Evolutionary conservation across 148 eudicot genomes (phyloP), one percentile per base, ranked within the genome.

Genomic region (Cornus florida): DNA sequence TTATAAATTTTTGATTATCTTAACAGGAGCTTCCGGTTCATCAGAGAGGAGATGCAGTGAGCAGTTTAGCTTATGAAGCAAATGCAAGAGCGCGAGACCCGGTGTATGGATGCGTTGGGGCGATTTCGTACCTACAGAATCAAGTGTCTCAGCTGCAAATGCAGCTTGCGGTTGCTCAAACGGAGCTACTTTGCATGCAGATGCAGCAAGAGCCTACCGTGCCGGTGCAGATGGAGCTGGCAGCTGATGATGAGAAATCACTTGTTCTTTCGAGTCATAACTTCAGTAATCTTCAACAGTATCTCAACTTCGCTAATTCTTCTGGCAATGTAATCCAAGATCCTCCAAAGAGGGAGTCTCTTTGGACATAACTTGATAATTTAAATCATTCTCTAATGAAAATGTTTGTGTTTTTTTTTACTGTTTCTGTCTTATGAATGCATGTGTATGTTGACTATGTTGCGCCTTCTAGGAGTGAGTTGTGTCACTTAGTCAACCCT

Each of bases 51-150:
- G 90, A 87, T 60, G 88, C 90, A 76, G 90, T 87, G 53, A 83
- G 78, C 81, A 87, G 90, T 71, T 75, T 87, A 56, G 90, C 85
- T 4, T 87, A 80, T 53, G 90, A 87, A 76, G 90, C 90, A 13
- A 87, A 82, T 31, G 84, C 88, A 6, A 84, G 98, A 68, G 69
- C 85, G 83, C 76, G 91, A 39, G 98, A 94, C 85, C 98, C 98
- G 0, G 97, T 94, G 0, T 94, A 94, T 28, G 98, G 98, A 13
- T 94, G 98, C 69, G 98, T 94, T 0, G 98, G 98, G 32, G 95
- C 95, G 16, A 94, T 94, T 17, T 90, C 98, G 8, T 90, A 78
- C 78, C 79, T 94, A 20, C 97, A 94, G 78, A 90, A 82, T 69
- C 92, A 92, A 83, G 97, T 94, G 0, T 86, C 93, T 9, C 87